Percentiles rank a stretch among this genome's conserved stretches.
These are phyloP conservation scores for Neurospora sp. DNA, from an alignment of 2,329 filamentous ascomycete species.

Conservation along the genomic window DNA sequence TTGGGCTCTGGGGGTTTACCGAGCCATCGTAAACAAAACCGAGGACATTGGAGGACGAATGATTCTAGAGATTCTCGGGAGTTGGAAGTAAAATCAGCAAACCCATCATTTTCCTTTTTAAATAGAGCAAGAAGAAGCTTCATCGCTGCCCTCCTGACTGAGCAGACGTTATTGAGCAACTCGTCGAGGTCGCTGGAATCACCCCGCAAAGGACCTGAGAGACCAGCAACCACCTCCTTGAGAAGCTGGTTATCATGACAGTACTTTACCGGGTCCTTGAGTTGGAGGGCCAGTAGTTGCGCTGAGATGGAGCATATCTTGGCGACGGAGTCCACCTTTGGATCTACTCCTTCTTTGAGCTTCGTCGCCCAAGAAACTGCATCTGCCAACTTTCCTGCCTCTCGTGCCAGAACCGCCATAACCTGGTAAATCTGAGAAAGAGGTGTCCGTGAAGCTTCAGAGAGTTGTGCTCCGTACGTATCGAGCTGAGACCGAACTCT, in stretches of 20 bases:
- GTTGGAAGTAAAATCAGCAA: conserved; percentile 13
- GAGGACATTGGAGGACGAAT: conserved; percentile 48
- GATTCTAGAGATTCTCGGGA: conserved; percentile 31
- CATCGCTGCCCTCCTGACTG: conserved; percentile 44
- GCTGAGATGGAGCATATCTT: conserved; percentile 43
- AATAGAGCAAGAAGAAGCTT: conserved; percentile 29
- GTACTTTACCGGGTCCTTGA: conserved; percentile 34
- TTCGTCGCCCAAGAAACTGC: conserved; percentile 46
- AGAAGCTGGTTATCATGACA: conserved; percentile 32
- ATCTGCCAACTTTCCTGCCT: conserved; percentile 37
- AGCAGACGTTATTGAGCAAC: conserved; percentile 45
- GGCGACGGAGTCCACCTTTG: conserved; percentile 35
- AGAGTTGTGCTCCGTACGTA: conserved; percentile 23
- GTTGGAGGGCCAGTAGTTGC: conserved; percentile 42
- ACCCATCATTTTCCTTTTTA: conserved; percentile 7
- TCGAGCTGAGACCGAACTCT: conserved; percentile 30
- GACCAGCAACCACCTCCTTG: conserved; percentile 37
- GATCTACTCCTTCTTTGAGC: conserved; percentile 29
- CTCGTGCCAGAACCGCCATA: conserved; percentile 34
- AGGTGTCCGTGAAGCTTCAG: conserved; percentile 31
- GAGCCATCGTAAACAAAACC: conserved; percentile 51
- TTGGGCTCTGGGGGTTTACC: conserved; percentile 44
- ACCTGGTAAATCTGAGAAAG: conserved; percentile 40
- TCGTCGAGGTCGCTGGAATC: conserved; percentile 51
- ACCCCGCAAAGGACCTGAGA: conserved; percentile 51